Conservation (phyloP, 768 basidiomycete species). For the Phylloporus sp. region DNA sequence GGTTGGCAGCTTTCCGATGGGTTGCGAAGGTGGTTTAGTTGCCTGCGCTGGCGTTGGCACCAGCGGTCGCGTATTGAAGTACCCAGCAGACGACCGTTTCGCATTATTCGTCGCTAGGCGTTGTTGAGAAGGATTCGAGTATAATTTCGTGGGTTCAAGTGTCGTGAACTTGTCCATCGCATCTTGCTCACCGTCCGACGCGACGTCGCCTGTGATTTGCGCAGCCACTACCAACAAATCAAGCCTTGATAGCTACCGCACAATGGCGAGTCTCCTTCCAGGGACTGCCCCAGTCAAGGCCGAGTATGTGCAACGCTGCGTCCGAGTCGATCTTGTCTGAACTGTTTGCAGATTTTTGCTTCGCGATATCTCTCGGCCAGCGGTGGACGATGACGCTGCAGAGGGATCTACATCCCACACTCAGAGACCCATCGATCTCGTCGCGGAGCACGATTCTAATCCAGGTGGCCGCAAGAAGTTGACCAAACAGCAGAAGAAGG, state of each 20-base stretch:
- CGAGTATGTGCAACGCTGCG: conserved; percentile 36
- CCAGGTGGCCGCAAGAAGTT: conserved; percentile 37
- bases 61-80: conserved; percentile 3
- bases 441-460: conserved; percentile 29
- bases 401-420: conserved; percentile 50
- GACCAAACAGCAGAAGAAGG: conserved; percentile 67
- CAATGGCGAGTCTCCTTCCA: conserved; percentile 19
- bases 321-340: neutral
- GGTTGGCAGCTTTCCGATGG: conserved; percentile 76
- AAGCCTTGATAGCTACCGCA: neutral
- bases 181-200: conserved; percentile 6
- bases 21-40: conserved; percentile 28
- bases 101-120: conserved; percentile 21
- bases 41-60: conserved; percentile 10
- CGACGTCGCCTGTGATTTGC: conserved; percentile 1
- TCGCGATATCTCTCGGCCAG: conserved; percentile 19
- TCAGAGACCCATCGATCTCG: conserved; percentile 21
- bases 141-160: conserved; percentile 69
- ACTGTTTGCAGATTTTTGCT: conserved; percentile 41
- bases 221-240: conserved; percentile 5
- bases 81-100: conserved; percentile 9
- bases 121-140: conserved; percentile 34
- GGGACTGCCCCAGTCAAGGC: conserved; percentile 54
- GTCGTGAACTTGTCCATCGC: conserved; percentile 85
- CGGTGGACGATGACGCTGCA: conserved; percentile 57